phyloP scores from a whole-genome alignment of 306 rosid species.

The Erythrophleum fordii region DNA sequence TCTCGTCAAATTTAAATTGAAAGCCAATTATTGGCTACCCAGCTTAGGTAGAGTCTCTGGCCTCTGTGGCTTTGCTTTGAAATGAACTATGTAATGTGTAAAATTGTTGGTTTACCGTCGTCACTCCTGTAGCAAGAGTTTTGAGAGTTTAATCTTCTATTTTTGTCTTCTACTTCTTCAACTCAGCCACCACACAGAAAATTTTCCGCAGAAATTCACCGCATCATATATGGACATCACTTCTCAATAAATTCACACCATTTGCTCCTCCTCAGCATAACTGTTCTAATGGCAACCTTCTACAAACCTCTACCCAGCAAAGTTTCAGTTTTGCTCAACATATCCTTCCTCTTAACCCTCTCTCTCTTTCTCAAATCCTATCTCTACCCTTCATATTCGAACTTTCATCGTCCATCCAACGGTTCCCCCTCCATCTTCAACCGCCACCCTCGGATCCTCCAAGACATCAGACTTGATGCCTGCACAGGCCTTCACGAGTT shows the following conservation, averaged over 20 bases:
- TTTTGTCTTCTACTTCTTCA: too few relatives aligned
- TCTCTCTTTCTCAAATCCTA: slow-evolving; percentile 30
- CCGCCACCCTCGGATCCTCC: slow-evolving; percentile 13
- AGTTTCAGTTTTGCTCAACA: slow-evolving; percentile 36
- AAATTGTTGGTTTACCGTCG: too few relatives aligned
- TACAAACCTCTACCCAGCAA: slow-evolving; percentile 10
- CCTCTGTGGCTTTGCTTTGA: too few relatives aligned
- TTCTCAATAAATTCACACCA: neutral
- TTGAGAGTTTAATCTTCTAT: too few relatives aligned
- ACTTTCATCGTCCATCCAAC: neutral
- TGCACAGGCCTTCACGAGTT: slow-evolving; percentile 42
- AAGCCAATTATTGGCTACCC: too few relatives aligned
- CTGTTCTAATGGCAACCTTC: slow-evolving; percentile 27
- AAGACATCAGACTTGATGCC: slow-evolving; percentile 15
- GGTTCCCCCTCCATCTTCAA: neutral
- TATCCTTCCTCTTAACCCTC: slow-evolving; percentile 45
- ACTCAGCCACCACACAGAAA: neutral
- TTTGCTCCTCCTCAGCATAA: neutral
- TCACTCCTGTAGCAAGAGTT: too few relatives aligned
- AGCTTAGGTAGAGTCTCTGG: too few relatives aligned
- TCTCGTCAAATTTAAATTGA: too few relatives aligned
- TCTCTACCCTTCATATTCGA: neutral
- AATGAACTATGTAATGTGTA: too few relatives aligned
- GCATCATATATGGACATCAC: neutral
- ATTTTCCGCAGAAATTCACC: neutral